phyloP scores from a whole-genome alignment of 2,329 filamentous ascomycete genomes.

The Sporothrix brasiliensis region DNA sequence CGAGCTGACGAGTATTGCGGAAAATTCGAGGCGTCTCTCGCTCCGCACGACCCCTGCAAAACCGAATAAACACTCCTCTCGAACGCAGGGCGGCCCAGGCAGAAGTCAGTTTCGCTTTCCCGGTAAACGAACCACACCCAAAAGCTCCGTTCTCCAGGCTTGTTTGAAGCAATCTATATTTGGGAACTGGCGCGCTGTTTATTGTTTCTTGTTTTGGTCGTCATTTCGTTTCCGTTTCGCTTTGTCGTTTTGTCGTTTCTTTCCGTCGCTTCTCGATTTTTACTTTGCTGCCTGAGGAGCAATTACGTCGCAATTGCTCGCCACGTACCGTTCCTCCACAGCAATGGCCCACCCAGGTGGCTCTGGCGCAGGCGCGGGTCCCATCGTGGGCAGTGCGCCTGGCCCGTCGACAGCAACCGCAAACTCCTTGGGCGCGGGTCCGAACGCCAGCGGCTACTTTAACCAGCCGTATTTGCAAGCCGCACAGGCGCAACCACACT shows the following conservation, averaged over 20 bases:
- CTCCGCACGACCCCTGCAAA: slow-evolving; percentile 21
- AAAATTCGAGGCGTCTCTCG: slow-evolving; percentile 7
- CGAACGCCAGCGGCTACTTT: slow-evolving; percentile 40
- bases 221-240: background rate
- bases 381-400: slow-evolving; percentile 5
- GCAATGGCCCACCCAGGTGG: background rate
- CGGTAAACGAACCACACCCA: background rate
- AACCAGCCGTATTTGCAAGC: slow-evolving; percentile 39
- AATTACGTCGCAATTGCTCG: background rate
- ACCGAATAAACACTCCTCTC: background rate
- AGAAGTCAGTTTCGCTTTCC: slow-evolving; percentile 11
- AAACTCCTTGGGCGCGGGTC: background rate
- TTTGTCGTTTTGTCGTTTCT: background rate
- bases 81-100: slow-evolving; percentile 16
- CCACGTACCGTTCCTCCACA: slow-evolving; percentile 4
- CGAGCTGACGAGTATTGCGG: slow-evolving; percentile 3
- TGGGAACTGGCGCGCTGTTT: slow-evolving; percentile 2
- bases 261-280: background rate
- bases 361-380: slow-evolving; percentile 18
- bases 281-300: background rate
- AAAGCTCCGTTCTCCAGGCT: background rate
- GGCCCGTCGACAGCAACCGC: background rate
- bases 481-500: slow-evolving; percentile 23
- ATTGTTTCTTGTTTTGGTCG: background rate
- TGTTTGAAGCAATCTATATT: background rate